Evolutionary conservation across 768 basidiomycete genomes (phyloP), one percentile per base, ranked within the genome.

Genomic region (Tulasnella calospora): DNA sequence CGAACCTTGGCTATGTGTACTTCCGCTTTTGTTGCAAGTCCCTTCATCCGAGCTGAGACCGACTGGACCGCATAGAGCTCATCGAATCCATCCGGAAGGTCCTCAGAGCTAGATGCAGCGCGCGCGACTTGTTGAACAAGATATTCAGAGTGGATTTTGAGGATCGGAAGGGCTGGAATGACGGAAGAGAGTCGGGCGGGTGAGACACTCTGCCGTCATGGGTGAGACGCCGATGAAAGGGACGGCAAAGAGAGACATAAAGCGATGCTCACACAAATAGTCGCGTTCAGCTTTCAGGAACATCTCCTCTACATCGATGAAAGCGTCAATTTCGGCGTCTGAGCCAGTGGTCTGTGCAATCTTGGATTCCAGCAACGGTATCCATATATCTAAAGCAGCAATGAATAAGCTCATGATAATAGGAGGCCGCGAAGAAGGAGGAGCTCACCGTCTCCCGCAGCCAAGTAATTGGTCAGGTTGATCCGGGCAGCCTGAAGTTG

Each of bases 1-100:
- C 83, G 78, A 80, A 91, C 94, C 87, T 91, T 85, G 10, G 88
- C 88, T 51, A 94, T 81, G 85, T 96, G 92, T 1, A 84, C 85
- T 12, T 86, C 82, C 12, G 90, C 93, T 81, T 89, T 88, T 38
- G 84, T 82, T 1, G 91, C 89, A 10, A 92, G 40, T 12, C 12
- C 44, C 40, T 23, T 40, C 23, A 44, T 23, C 19, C 57, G 27
- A 13, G 79, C 41, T 17, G 71, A 69, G 33, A 79, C 73, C 10
- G 27, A 30, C 12, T 79, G 38, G 27, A 27, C 15, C 21, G 79
- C 17, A 41, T 74, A 80, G n/a, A 80, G 61, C 21, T 74, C 78
- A 19, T 30, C 3, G 33, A 73, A 46, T 19, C 61, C 61, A 8
- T 76, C 67, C 15, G 78, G 78, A 0, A 75, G 27, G 35, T 67